A percentile compares a stretch with the other conserved stretches of the same genome.
phyloP scores from a whole-genome alignment of 306 rosid species.

The Vigna radiata region DNA sequence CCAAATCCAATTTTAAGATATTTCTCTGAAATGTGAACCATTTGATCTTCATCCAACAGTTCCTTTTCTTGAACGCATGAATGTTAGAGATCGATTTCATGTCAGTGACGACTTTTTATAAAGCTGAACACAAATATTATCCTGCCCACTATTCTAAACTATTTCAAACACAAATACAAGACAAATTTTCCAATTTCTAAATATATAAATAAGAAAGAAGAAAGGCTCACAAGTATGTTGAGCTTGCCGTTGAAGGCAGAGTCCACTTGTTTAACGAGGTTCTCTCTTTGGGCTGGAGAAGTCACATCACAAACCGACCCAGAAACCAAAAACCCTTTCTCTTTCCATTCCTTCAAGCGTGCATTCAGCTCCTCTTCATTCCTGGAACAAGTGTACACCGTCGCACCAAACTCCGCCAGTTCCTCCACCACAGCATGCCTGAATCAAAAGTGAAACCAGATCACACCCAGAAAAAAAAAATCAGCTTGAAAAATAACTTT shows the following conservation, averaged over 20 bases:
- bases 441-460: background rate
- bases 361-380: conserved; percentile 68
- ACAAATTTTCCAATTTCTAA: background rate
- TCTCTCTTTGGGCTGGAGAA: conserved; percentile 63
- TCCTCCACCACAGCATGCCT: conserved; percentile 90
- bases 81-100: too few species aligned
- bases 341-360: conserved; percentile 71
- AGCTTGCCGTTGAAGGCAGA: conserved; percentile 68
- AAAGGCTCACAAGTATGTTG: conserved; percentile 66
- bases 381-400: conserved; percentile 84
- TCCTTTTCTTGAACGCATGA: too few species aligned
- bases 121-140: too few species aligned
- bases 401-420: conserved; percentile 79
- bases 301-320: conserved; percentile 83
- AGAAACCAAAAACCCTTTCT: conserved; percentile 63
- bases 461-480: background rate
- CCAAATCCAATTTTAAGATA: too few species aligned
- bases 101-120: too few species aligned
- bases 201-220: background rate
- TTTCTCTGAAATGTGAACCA: too few species aligned
- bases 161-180: background rate
- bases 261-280: conserved; percentile 60
- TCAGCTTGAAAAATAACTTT: background rate
- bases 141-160: background rate
- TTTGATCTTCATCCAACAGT: too few species aligned